These are phyloP conservation scores for Abortiporus biennis DNA, from an alignment of 1,284 basidiomycete species.

Conservation along the genomic window DNA sequence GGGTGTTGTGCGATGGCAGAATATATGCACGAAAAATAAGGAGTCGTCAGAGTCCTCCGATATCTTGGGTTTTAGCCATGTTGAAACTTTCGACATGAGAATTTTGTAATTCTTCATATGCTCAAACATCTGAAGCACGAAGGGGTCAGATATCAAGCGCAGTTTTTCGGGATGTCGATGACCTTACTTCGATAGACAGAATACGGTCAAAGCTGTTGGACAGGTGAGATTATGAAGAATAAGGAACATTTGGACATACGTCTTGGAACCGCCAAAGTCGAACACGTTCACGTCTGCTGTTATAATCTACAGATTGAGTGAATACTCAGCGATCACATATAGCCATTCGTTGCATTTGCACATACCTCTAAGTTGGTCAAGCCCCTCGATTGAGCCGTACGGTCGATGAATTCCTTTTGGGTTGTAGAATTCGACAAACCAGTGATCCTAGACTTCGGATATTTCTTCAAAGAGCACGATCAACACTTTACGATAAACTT, in stretches of 20 bases:
- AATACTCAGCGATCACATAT: neutral
- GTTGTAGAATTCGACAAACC: slow-evolving; percentile 70
- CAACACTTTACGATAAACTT: neutral
- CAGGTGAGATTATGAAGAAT: neutral
- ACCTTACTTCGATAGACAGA: slow-evolving; percentile 58
- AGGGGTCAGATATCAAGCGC: neutral
- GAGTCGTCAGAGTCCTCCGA: slow-evolving; percentile 29
- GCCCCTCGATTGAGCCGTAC: slow-evolving; percentile 43
- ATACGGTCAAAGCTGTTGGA: slow-evolving; percentile 73
- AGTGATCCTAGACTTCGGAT: slow-evolving; percentile 60
- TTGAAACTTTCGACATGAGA: slow-evolving; percentile 61
- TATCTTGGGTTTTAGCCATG: slow-evolving; percentile 56
- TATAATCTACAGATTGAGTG: slow-evolving; percentile 39
- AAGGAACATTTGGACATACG: slow-evolving; percentile 3
- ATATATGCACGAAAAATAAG: slow-evolving; percentile 71
- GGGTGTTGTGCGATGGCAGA: slow-evolving; percentile 63
- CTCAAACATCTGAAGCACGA: slow-evolving; percentile 60
- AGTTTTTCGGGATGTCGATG: neutral
- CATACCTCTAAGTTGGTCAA: slow-evolving; percentile 52
- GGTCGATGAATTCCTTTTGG: slow-evolving; percentile 66
- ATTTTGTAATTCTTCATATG: slow-evolving; percentile 77
- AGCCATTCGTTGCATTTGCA: neutral
- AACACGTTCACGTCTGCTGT: slow-evolving; percentile 70
- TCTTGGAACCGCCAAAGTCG: slow-evolving; percentile 53
- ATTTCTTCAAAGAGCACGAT: too few relatives aligned